phyloP scores from a whole-genome alignment of 2,329 filamentous ascomycete genomes.

The Verticillium klebahnii region DNA sequence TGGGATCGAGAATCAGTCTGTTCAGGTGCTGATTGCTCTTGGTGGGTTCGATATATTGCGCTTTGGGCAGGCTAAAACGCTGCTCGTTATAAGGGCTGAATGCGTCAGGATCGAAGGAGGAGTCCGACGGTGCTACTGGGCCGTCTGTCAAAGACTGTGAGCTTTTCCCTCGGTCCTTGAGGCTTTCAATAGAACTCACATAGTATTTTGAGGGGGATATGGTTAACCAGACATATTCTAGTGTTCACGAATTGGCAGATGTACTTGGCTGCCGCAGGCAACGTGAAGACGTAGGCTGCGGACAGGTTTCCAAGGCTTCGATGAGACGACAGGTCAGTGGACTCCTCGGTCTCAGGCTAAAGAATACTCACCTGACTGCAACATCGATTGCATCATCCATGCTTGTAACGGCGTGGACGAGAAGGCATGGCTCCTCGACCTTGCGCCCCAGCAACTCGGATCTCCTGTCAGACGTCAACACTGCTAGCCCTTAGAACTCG shows the following conservation, averaged over 20 bases:
- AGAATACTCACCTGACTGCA: constrained; percentile 23
- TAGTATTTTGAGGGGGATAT: constrained; percentile 51
- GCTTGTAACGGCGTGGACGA: constrained; percentile 40
- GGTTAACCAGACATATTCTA: constrained; percentile 48
- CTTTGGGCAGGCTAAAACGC: constrained; percentile 39
- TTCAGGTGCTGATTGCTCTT: constrained; percentile 11
- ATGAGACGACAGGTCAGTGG: constrained; percentile 13
- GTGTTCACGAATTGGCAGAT: constrained; percentile 51
- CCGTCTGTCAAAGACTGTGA: constrained; percentile 19
- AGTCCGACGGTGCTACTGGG: constrained; percentile 26
- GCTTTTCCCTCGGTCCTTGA: not conserved
- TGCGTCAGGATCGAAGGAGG: constrained; percentile 17
- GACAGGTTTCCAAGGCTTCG: constrained; percentile 23
- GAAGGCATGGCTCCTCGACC: constrained; percentile 33
- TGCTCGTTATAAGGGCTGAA: constrained; percentile 32
- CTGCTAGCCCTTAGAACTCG: no score
- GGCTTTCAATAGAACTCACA: constrained; percentile 3
- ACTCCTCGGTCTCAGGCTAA: constrained; percentile 3
- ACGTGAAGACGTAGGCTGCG: constrained; percentile 49
- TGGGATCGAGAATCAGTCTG: constrained; percentile 14
- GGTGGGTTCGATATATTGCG: constrained; percentile 31
- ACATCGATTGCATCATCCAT: constrained; percentile 51
- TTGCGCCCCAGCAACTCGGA: constrained; percentile 31
- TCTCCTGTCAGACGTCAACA: constrained; percentile 7
- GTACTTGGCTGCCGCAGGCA: constrained; percentile 49